Conservation (phyloP, 176 grass and related monocot genomes). For the Urochloa ruziziensis region DNA sequence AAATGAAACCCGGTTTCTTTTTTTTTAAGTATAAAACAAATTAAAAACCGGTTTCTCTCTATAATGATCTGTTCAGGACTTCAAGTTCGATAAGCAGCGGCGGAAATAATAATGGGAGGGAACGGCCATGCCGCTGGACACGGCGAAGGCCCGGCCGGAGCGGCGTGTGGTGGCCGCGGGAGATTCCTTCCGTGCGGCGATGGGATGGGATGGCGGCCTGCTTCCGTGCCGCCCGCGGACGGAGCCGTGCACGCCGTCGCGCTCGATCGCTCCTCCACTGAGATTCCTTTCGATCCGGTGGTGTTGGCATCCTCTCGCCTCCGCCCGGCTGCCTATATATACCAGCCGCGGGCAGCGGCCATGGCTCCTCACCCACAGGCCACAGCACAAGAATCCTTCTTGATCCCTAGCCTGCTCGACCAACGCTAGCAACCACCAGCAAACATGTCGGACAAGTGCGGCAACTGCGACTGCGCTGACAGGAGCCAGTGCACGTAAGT, state of each 20-base stretch:
- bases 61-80: no score
- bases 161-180: neutral
- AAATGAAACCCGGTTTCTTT: no score
- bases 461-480: constrained; percentile 90
- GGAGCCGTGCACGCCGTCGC: neutral
- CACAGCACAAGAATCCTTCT: neutral
- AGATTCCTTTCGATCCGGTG: no score
- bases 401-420: neutral
- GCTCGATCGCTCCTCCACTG: neutral
- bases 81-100: no score
- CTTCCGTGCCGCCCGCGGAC: neutral
- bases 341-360: neutral
- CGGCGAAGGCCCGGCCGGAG: neutral
- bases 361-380: constrained; percentile 33
- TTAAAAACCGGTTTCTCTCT: no score
- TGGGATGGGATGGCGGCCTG: neutral
- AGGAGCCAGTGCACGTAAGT: constrained; percentile 79
- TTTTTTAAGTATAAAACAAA: no score
- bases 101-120: neutral
- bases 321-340: constrained; percentile 2
- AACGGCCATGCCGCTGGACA: neutral
- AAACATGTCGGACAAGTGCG: constrained; percentile 78
- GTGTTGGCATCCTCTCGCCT: neutral
- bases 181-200: constrained; percentile 29
- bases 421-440: neutral